A percentile compares a stretch with the other conserved stretches of the same genome.
These are phyloP conservation scores for Trichosporon ovoides DNA, from an alignment of 1,284 basidiomycete genomes.

Conservation along the genomic window DNA sequence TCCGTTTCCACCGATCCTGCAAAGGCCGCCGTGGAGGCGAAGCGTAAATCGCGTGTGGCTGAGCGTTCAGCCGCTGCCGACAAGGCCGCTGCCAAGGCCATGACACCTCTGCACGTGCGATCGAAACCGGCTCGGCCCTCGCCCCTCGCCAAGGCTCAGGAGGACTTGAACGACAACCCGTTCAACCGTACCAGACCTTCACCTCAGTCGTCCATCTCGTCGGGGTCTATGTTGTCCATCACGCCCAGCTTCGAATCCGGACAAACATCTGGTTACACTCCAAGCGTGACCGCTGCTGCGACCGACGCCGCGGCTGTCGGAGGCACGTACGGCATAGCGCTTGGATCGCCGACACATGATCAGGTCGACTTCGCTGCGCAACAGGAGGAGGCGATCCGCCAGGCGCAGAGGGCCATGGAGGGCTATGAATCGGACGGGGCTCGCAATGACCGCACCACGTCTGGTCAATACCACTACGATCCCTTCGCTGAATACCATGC, in stretches of 20 bases:
- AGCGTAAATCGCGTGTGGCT: conserved; percentile 21
- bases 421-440: not conserved
- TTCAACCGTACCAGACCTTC: not conserved
- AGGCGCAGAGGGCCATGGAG: not conserved
- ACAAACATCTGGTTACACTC: not conserved
- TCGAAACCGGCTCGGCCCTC: conserved; percentile 44
- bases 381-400: not conserved
- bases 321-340: conserved; percentile 36
- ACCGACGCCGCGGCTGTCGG: conserved; percentile 10
- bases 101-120: conserved; percentile 26
- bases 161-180: not conserved
- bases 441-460: conserved; percentile 12
- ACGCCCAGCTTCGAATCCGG: not conserved
- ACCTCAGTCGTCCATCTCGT: conserved; percentile 5
- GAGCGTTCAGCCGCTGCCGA: conserved; percentile 37
- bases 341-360: conserved; percentile 27
- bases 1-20: not conserved
- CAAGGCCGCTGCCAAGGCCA: conserved; percentile 28
- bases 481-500: conserved; percentile 36
- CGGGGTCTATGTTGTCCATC: not conserved
- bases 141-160: conserved; percentile 30
- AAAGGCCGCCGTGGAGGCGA: not conserved
- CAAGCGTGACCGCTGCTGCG: not conserved
- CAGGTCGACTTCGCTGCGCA: conserved; percentile 8
- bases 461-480: conserved; percentile 30